A percentile compares a stretch with the other conserved stretches of the same genome.
phyloP scores from a whole-genome alignment of 1,139 yeast genomes.

The Candida sp. region DNA sequence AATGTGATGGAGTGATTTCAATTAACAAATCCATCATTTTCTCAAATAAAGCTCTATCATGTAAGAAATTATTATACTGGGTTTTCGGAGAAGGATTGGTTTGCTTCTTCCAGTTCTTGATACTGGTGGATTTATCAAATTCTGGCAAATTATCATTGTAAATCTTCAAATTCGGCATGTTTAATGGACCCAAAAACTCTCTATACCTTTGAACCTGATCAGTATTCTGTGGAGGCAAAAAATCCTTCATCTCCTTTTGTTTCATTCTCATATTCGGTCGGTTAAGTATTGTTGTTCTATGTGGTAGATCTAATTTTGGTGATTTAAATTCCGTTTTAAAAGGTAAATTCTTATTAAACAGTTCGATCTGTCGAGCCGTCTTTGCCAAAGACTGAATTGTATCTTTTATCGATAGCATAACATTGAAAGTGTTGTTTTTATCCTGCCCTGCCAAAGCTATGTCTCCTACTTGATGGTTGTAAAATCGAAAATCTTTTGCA shows the following conservation, averaged over 20 bases:
- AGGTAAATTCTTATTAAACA: constrained; percentile 3
- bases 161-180: constrained; percentile 32
- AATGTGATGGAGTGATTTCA: constrained; percentile 29
- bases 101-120: constrained; percentile 23
- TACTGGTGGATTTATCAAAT: constrained; percentile 22
- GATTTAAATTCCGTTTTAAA: constrained; percentile 3
- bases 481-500: no score
- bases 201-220: constrained; percentile 25
- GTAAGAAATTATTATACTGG: constrained; percentile 21
- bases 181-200: constrained; percentile 35
- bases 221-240: constrained; percentile 11
- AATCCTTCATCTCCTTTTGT: constrained; percentile 9
- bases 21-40: constrained; percentile 30
- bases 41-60: constrained; percentile 25
- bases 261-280: constrained; percentile 6
- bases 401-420: constrained; percentile 2
- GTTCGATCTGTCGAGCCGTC: constrained; percentile 2
- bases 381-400: constrained; percentile 1
- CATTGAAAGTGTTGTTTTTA: background rate
- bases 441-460: no score
- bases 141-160: constrained; percentile 18
- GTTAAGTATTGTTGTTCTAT: constrained; percentile 1
- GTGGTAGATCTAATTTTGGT: background rate
- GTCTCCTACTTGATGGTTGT: no score
- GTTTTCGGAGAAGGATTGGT: constrained; percentile 13